phyloP scores from a whole-genome alignment of 768 basidiomycete species.

The Lactifluus volemus region DNA sequence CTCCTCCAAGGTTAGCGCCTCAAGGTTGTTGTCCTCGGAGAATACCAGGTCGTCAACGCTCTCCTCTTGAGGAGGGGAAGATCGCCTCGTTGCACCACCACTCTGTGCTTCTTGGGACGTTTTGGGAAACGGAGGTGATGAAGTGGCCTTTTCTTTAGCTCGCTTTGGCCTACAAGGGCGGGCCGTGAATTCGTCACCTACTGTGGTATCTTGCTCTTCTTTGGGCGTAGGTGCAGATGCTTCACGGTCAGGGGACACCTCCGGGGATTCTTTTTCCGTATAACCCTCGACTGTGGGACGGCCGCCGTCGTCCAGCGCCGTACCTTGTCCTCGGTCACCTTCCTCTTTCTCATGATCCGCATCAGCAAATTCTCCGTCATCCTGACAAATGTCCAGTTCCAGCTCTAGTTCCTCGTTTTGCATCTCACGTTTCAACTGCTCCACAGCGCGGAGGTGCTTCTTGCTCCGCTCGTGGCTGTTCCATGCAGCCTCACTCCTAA shows the following conservation, averaged over 20 bases:
- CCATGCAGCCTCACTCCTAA: slow-evolving; percentile 91
- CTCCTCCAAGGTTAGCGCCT: neutral
- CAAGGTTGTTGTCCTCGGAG: neutral
- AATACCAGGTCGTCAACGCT: neutral
- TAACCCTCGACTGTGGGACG: neutral
- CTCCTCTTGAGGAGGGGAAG: neutral
- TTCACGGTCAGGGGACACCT: slow-evolving; percentile 3
- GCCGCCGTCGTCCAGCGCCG: neutral
- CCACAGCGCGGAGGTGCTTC: slow-evolving; percentile 87
- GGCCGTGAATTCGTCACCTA: neutral
- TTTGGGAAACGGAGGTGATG: neutral
- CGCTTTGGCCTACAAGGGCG: slow-evolving; percentile 1
- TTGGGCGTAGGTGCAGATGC: neutral
- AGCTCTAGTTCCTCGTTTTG: slow-evolving; percentile 60
- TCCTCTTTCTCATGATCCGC: slow-evolving; percentile 7
- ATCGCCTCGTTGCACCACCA: neutral
- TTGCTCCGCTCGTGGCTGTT: slow-evolving; percentile 92
- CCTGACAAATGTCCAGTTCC: slow-evolving; percentile 19
- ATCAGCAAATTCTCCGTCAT: slow-evolving; percentile 4
- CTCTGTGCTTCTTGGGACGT: neutral
- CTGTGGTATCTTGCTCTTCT: neutral
- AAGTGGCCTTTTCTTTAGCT: neutral
- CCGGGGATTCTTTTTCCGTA: neutral
- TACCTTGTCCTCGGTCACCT: neutral
- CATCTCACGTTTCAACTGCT: slow-evolving; percentile 72